Base-by-base conservation (phyloP, 805 yeast genomes). In the Hermanozyma aechmeae region DNA sequence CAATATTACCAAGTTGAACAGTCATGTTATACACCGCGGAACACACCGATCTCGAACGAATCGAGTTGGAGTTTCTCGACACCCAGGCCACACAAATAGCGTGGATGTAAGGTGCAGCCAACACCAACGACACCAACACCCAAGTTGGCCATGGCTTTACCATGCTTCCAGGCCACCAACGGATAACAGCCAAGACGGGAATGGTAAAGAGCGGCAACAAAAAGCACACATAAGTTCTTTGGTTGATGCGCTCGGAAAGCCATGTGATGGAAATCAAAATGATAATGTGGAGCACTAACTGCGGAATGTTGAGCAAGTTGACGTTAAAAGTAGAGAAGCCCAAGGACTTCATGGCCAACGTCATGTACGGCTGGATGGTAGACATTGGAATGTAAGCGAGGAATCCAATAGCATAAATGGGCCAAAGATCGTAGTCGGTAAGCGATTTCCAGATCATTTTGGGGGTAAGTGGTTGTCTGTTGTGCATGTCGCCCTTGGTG, bases 11-110 rank as follows among this genome's bases (percentile, higher is more conserved):
- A 0, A 72, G 57, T 45, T 79, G 86, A 1, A 71, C 72, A 46
- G 64, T 68, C 62, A 77, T 75, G 42, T 78, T 79, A 44, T 71
- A 76, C 26, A 79, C 33, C 0, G 85, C 75, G 0, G 83, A 72
- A 10, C 79, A 65, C 4, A 79, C 74, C 0, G 85, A 71, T 40
- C 87, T 58, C 3, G 73, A 56, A n/a, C 77, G 53, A 16, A 79
- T 79, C 1, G 78, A 61, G 46, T 73, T 70, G 7, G 83, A 65
- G 41, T 77, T 77, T 16, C 70, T 49, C 0, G 85, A 75, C 32
- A 73, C 66, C 76, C 82, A 73, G 16, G 71, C 56, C 16, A 73
- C 76, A 34, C 68, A 55, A 27, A 76, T 50, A 1, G 80, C 71
- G 51, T 72, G 73, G n/a, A 66, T 53, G 24, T 63, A 61, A 0